phyloP scores from a whole-genome alignment of 23 red algal species.

The Pyropia yezoensis region DNA sequence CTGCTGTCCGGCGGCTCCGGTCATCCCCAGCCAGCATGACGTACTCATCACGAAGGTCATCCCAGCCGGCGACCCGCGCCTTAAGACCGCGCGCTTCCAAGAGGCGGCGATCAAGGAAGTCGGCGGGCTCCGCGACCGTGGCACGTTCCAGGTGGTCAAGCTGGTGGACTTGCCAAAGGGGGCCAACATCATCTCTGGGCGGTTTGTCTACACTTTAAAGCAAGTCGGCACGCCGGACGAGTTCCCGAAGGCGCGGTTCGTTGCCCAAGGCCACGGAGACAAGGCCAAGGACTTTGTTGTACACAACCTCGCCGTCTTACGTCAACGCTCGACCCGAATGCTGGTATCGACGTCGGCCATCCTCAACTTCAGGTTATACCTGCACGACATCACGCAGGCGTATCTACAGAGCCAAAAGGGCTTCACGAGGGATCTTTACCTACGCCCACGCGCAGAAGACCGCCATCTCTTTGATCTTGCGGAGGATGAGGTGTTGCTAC shows the following conservation, averaged over 20 bases:
- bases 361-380: neutral
- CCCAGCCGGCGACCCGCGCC: no score
- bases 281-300: slow-evolving; percentile 4
- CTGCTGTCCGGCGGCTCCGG: no score
- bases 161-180: neutral
- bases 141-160: neutral
- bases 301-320: slow-evolving; percentile 11
- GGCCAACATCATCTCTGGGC: neutral
- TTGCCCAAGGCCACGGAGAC: slow-evolving; percentile 19
- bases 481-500: no score
- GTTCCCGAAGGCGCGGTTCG: slow-evolving; percentile 6
- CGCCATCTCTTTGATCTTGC: no score
- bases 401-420: slow-evolving; percentile 8
- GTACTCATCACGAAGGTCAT: no score
- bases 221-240: neutral
- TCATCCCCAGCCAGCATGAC: no score
- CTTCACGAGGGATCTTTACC: neutral
- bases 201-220: slow-evolving; percentile 7
- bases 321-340: slow-evolving; percentile 6
- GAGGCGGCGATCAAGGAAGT: neutral
- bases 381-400: slow-evolving; percentile 9
- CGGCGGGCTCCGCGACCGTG: neutral
- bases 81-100: no score
- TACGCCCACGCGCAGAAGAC: no score
- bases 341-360: neutral